Conservation (phyloP, 2,329 filamentous ascomycete species). For the Diaporthe australafricana region DNA sequence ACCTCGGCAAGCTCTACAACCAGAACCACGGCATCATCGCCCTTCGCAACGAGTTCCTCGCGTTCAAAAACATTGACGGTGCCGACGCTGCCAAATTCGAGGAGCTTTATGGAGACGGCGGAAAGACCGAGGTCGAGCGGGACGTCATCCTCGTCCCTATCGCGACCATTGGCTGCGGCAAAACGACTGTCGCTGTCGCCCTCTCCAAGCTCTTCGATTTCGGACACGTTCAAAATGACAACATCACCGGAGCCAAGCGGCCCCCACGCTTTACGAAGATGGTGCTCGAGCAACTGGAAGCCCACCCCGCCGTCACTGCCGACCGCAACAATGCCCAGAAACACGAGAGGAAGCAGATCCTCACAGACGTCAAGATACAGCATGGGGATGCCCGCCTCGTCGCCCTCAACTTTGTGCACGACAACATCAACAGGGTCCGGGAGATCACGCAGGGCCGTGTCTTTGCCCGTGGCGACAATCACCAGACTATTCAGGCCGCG, state of each 20-base stretch:
- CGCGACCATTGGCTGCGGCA: slow-evolving; percentile 95
- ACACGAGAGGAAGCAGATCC: slow-evolving; percentile 88
- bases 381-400: slow-evolving; percentile 78
- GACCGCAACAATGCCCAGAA: slow-evolving; percentile 95
- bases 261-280: slow-evolving; percentile 82
- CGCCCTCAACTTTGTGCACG: slow-evolving; percentile 89
- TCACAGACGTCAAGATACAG: slow-evolving; percentile 77
- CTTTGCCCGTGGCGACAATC: slow-evolving; percentile 89
- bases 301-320: slow-evolving; percentile 81
- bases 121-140: slow-evolving; percentile 65
- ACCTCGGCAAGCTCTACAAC: slow-evolving; percentile 78
- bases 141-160: slow-evolving; percentile 90
- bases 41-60: slow-evolving; percentile 88
- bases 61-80: slow-evolving; percentile 85
- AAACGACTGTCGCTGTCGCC: slow-evolving; percentile 90
- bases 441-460: slow-evolving; percentile 83
- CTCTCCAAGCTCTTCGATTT: slow-evolving; percentile 86
- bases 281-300: slow-evolving; percentile 73
- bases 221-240: slow-evolving; percentile 97
- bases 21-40: slow-evolving; percentile 95
- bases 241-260: slow-evolving; percentile 82
- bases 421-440: slow-evolving; percentile 79
- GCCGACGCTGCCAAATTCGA: slow-evolving; percentile 87
- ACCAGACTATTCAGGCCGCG: slow-evolving; percentile 94
- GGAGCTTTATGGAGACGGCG: slow-evolving; percentile 62